Percentiles rank a stretch among this genome's conserved stretches.
phyloP scores from a whole-genome alignment of 179 eudicot species.

The Beta lomatogona region DNA sequence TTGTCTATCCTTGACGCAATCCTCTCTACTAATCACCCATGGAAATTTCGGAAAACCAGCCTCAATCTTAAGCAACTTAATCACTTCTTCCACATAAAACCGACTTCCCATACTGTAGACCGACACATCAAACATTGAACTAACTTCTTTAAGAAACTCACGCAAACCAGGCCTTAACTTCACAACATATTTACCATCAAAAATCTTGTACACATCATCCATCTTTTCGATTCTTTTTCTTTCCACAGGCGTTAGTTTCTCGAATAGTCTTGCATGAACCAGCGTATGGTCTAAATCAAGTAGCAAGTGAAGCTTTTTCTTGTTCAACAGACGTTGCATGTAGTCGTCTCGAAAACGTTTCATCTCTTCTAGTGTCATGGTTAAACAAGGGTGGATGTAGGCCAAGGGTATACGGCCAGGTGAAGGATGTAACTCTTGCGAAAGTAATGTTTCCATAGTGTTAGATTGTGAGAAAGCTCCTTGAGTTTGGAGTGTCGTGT shows the following conservation, averaged over 20 bases:
- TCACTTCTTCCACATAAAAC: background rate
- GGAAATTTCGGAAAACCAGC: background rate
- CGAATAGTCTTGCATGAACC: background rate
- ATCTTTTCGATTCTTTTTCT: background rate
- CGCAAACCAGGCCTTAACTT: slow-evolving; percentile 10
- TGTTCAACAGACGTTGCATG: too few species aligned
- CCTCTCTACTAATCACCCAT: slow-evolving; percentile 8
- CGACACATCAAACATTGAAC: background rate
- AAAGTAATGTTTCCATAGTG: too few species aligned
- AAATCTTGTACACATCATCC: background rate
- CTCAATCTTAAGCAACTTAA: background rate
- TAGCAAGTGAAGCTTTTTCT: too few species aligned
- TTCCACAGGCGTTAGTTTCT: background rate
- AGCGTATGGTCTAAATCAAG: too few species aligned
- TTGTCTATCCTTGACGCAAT: background rate
- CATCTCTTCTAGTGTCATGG: too few species aligned
- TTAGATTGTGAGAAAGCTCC: too few species aligned
- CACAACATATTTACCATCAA: background rate
- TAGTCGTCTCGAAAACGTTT: too few species aligned
- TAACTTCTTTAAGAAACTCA: background rate
- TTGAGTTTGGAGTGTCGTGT: too few species aligned
- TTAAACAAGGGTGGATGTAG: too few species aligned
- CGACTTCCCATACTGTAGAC: background rate
- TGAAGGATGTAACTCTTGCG: too few species aligned
- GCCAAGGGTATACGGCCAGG: too few species aligned